These are phyloP conservation scores for Acanthamoeba healyi DNA, from an alignment of 208 protist genomes.

Conservation along the genomic window DNA sequence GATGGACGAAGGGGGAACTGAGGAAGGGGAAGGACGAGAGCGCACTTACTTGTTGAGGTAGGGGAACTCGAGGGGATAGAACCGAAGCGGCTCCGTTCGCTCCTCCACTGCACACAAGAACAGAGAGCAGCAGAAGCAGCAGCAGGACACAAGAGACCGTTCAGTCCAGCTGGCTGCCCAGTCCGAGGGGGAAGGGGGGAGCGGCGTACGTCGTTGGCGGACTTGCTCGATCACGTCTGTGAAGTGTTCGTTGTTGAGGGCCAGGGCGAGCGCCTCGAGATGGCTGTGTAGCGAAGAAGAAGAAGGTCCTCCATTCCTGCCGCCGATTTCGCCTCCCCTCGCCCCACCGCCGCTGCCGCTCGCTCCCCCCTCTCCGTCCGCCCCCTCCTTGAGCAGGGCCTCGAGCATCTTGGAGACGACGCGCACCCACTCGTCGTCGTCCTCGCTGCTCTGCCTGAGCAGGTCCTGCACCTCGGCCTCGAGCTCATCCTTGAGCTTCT, in stretches of 20 bases:
- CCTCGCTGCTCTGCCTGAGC: constrained; percentile 23
- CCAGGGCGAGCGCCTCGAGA: neutral
- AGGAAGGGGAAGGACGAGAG: neutral
- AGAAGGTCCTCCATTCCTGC: neutral
- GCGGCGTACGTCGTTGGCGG: neutral
- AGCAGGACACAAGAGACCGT: too few relatives aligned
- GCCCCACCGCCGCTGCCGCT: neutral
- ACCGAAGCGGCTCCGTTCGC: neutral
- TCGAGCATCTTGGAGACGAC: constrained; percentile 56
- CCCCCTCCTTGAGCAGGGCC: neutral
- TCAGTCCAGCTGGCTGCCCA: too few relatives aligned
- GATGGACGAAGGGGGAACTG: neutral
- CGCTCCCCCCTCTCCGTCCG: neutral
- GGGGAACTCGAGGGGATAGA: constrained; percentile 22
- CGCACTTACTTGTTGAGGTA: constrained; percentile 45
- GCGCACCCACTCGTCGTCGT: constrained; percentile 64
- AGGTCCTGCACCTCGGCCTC: constrained; percentile 4
- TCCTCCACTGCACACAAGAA: neutral
- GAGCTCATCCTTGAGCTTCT: constrained; percentile 41
- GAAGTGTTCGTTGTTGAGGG: constrained; percentile 43
- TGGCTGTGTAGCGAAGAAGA: neutral
- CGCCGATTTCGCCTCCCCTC: neutral
- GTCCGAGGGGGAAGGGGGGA: too few relatives aligned
- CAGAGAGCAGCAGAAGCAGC: neutral
- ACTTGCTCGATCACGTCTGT: constrained; percentile 8